Evolutionary conservation across 371 early-diverging fungal genomes (phyloP), one percentile per base, ranked within the genome.

Genomic region (Dinochytrium kinnereticum): DNA sequence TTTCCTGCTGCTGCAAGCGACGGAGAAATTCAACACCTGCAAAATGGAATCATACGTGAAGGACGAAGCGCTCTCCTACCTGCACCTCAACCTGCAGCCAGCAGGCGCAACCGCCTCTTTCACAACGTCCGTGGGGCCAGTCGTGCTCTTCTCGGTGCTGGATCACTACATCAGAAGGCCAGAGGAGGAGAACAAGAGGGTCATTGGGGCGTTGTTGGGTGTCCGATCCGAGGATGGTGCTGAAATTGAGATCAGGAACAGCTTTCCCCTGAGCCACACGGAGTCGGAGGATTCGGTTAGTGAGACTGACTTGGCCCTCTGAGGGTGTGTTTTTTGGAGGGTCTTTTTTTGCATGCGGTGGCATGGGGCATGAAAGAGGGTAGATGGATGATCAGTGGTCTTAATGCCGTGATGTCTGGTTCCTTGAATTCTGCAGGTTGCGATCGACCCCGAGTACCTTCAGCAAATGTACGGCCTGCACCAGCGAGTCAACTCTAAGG

Each of bases 101-200:
- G 19, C 34, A 26, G 37, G 39, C 17, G 55, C 39, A 64, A 13
- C 72, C 34, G 19, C 74, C n/a, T 38, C 91, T 37, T 88, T 88
- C 77, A 82, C 89, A 37, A 86, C 86, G 65, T 81, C 86, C 17
- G 88, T 93, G 59, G 90, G 90, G 73, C 98, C 98, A 39, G 90
- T 95, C 51, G 95, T 96, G n/a, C 86, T 95, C 55, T 93, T 97
- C 80, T 87, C 94, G 59, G 91, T 96, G 51, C 88, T 97, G 38
- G 96, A 96, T 85, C 96, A 96, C 82, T 95, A 86, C 78, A 81
- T 95, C 72, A 93, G 98, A 64, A 91, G 94, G 73, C 90, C 92
- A 76, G 93, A 93, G 67, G 85, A 86, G 59, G 93, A 94, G 80
- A 86, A 87, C 71, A 17, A 17, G 13, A 86, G 92, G 68, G 96